A percentile compares a stretch with the other conserved stretches of the same genome.
phyloP scores from a whole-genome alignment of 2,329 filamentous ascomycete species.

The Corinectria fuckeliana region DNA sequence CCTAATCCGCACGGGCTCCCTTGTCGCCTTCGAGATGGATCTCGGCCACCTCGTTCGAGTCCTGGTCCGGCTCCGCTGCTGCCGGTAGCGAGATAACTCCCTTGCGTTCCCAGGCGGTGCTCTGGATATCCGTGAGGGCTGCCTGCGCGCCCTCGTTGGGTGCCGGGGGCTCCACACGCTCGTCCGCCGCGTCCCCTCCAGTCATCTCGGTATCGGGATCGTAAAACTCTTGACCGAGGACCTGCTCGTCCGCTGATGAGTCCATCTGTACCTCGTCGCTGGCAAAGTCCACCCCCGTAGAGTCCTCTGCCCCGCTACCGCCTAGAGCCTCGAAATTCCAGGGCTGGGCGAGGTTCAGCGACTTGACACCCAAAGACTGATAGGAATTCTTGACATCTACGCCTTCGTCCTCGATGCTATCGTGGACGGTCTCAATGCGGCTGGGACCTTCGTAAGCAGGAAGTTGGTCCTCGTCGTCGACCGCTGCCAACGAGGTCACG shows the following conservation, averaged over 20 bases:
- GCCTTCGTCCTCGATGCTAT: constrained; percentile 58
- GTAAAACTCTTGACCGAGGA: constrained; percentile 28
- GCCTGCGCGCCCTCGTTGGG: constrained; percentile 21
- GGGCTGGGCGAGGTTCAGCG: constrained; percentile 44
- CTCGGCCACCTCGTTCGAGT: constrained; percentile 56
- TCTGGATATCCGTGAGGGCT: constrained; percentile 40
- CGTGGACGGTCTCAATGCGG: constrained; percentile 41
- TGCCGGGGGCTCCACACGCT: constrained; percentile 22
- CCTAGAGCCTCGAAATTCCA: constrained; percentile 57
- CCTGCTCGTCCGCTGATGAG: constrained; percentile 47
- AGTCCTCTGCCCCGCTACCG: constrained; percentile 40
- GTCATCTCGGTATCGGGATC: constrained; percentile 44
- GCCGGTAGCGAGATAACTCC: constrained; percentile 50
- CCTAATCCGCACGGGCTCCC: constrained; percentile 33
- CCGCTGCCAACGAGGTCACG: constrained; percentile 35
- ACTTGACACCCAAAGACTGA: constrained; percentile 36
- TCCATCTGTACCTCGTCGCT: constrained; percentile 54
- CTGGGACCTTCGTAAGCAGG: constrained; percentile 42
- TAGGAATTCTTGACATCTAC: constrained; percentile 49
- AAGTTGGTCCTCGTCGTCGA: constrained; percentile 41
- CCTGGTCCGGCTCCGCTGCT: constrained; percentile 43
- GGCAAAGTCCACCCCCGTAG: constrained; percentile 45
- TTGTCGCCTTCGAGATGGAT: constrained; percentile 55
- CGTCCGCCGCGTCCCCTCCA: constrained; percentile 21
- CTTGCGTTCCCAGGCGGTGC: constrained; percentile 44